Conservation (phyloP, 2,329 filamentous ascomycete species). For the Epichloe festucae region DNA sequence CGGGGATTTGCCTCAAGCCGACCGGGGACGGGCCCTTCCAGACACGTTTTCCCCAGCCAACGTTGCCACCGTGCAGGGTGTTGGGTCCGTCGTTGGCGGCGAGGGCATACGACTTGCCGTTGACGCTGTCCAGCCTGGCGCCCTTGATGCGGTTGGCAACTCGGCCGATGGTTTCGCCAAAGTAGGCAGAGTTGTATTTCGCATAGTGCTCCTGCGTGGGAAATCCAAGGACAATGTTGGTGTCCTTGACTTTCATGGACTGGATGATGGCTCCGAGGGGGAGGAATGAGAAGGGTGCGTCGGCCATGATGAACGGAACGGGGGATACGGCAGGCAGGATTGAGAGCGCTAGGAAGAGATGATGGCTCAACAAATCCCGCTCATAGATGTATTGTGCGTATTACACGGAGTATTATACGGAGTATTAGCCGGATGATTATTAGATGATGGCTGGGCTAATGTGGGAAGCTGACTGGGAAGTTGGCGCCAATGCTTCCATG, state of each 20-base stretch:
- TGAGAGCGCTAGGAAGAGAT: not conserved
- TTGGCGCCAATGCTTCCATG: not conserved
- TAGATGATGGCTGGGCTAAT: not conserved
- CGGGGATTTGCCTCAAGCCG: slow-evolving; percentile 34
- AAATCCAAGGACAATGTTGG: slow-evolving; percentile 85
- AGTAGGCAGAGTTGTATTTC: slow-evolving; percentile 64
- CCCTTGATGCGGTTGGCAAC: slow-evolving; percentile 68
- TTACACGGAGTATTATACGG: too few species aligned
- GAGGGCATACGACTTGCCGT: slow-evolving; percentile 56
- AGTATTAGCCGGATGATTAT: too few species aligned
- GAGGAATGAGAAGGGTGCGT: slow-evolving; percentile 50
- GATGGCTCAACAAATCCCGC: too few species aligned
- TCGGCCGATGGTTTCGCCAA: slow-evolving; percentile 86
- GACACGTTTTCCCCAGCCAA: slow-evolving; percentile 70
- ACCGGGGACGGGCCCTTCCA: slow-evolving; percentile 60
- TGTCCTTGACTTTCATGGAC: slow-evolving; percentile 60
- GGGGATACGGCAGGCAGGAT: not conserved
- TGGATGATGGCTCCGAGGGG: slow-evolving; percentile 71
- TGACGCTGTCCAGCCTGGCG: slow-evolving; percentile 59
- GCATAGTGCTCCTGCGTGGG: slow-evolving; percentile 62
- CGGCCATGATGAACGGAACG: slow-evolving; percentile 21
- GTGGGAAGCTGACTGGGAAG: not conserved
- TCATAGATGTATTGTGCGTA: not conserved
- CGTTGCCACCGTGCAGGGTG: slow-evolving; percentile 56
- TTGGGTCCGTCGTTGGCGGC: slow-evolving; percentile 67